Conservation (phyloP, 345 rosid genomes). For the Adansonia digitata region DNA sequence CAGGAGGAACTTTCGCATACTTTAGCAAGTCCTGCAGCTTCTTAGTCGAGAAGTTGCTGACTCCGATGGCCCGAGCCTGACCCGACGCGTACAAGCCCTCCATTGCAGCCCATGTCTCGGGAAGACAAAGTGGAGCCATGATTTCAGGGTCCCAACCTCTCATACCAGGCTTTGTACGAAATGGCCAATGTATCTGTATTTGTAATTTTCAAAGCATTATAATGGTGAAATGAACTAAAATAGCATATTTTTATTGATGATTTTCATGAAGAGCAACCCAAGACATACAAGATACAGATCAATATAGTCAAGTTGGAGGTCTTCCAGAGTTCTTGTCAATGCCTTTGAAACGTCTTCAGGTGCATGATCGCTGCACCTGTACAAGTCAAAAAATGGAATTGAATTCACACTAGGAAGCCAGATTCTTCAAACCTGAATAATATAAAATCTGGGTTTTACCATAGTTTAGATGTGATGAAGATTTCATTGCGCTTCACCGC, state of each 20-base stretch:
- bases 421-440: background rate
- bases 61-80: conserved; percentile 51
- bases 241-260: background rate
- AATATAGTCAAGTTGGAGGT: conserved; percentile 46
- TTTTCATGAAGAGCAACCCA: background rate
- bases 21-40: conserved; percentile 40
- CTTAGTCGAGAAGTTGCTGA: conserved; percentile 59
- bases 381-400: background rate
- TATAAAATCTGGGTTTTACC: conserved; percentile 24
- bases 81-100: conserved; percentile 44
- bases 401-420: background rate
- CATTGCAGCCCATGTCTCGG: conserved; percentile 59
- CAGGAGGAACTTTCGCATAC: conserved; percentile 42
- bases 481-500: conserved; percentile 42
- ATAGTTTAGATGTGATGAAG: conserved; percentile 49
- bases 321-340: conserved; percentile 34
- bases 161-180: conserved; percentile 42
- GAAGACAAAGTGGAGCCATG: conserved; percentile 43
- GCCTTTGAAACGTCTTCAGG: conserved; percentile 53
- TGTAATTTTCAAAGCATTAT: background rate
- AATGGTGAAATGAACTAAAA: background rate
- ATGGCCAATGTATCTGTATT: conserved; percentile 55
- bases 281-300: conserved; percentile 46
- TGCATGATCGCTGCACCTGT: conserved; percentile 50
- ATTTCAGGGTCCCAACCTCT: conserved; percentile 38